These are phyloP conservation scores for Camelina laxa DNA, from an alignment of 345 rosid species.

Conservation along the genomic window DNA sequence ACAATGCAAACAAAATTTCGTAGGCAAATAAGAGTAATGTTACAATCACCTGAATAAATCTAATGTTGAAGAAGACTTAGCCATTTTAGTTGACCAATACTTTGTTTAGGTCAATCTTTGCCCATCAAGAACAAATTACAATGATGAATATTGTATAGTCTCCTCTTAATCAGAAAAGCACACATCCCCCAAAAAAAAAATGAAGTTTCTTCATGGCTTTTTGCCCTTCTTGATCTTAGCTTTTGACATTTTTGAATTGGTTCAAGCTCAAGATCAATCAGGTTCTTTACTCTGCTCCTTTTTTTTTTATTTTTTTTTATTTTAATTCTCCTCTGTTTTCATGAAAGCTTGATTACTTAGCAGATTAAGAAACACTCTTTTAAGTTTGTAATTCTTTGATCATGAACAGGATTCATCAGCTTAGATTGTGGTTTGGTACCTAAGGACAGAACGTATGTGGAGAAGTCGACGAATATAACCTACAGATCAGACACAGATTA, in stretches of 20 bases:
- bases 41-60: slow-evolving; percentile 32
- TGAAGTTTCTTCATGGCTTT: slow-evolving; percentile 23
- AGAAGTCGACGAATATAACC: slow-evolving; percentile 33
- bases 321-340: neutral
- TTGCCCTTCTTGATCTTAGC: slow-evolving; percentile 17
- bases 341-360: neutral
- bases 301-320: neutral
- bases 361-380: neutral
- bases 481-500: slow-evolving; percentile 35
- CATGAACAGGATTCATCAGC: slow-evolving; percentile 43
- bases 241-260: slow-evolving; percentile 10
- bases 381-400: neutral
- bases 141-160: slow-evolving; percentile 5
- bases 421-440: slow-evolving; percentile 43
- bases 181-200: neutral
- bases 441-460: neutral
- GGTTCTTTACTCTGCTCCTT: slow-evolving; percentile 28
- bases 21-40: slow-evolving; percentile 21
- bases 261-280: slow-evolving; percentile 42
- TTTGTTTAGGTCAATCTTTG: slow-evolving; percentile 11
- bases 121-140: slow-evolving; percentile 5
- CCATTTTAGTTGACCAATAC: slow-evolving; percentile 32
- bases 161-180: slow-evolving; percentile 3
- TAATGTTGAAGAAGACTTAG: slow-evolving; percentile 26
- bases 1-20: slow-evolving; percentile 7